Percentiles rank a stretch among this genome's conserved stretches.
Conservation (phyloP, 768 basidiomycete genomes). For the Xerocomellus intermedius region DNA sequence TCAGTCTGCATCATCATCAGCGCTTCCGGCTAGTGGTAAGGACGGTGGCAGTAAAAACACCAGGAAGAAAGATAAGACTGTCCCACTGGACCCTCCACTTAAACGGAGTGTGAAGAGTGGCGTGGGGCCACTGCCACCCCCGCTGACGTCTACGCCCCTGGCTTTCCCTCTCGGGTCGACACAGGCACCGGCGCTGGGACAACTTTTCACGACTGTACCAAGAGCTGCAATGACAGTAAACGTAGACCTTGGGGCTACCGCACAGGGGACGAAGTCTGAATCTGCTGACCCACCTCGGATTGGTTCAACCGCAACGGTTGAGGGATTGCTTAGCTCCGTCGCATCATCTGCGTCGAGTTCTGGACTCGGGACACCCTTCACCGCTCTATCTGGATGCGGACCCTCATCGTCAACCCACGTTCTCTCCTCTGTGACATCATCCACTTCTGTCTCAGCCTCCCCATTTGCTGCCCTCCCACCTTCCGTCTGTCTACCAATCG, state of each 20-base stretch:
- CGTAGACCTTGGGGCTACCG: not conserved
- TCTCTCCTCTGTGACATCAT: constrained; percentile 12
- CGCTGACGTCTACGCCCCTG: constrained; percentile 64
- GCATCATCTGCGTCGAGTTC: constrained; percentile 2
- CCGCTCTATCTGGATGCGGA: not conserved
- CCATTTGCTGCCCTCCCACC: constrained; percentile 33
- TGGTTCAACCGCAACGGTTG: not conserved
- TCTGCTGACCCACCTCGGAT: constrained; percentile 2
- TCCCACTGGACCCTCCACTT: constrained; percentile 56
- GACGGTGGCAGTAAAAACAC: constrained; percentile 32
- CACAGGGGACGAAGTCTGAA: constrained; percentile 7
- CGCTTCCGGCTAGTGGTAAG: constrained; percentile 33
- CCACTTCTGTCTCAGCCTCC: constrained; percentile 13
- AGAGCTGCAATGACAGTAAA: not conserved
- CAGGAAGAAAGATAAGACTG: constrained; percentile 61
- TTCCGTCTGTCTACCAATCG: constrained; percentile 69
- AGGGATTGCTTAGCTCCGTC: not conserved
- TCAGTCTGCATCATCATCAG: constrained; percentile 22
- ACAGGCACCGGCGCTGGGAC: constrained; percentile 1
- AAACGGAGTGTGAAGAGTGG: constrained; percentile 72
- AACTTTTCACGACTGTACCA: constrained; percentile 9
- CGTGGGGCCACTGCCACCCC: constrained; percentile 58
- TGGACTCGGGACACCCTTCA: constrained; percentile 14
- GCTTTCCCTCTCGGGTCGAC: constrained; percentile 41
- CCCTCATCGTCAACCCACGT: constrained; percentile 18